Base-by-base conservation (phyloP, 306 rosid genomes). In the Malus orientalis region DNA sequence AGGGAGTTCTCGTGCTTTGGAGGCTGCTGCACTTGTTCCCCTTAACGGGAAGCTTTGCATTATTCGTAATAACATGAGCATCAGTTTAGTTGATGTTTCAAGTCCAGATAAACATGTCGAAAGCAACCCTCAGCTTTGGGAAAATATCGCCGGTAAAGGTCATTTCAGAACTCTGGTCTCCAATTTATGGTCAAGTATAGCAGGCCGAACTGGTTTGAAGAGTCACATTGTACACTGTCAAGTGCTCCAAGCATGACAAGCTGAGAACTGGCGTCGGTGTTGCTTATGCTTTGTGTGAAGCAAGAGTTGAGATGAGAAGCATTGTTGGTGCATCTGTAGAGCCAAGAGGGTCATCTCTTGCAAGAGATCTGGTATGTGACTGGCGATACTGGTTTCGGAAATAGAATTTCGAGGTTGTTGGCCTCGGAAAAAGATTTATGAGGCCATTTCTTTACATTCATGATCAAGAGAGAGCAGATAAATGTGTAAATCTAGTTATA, bases 221-320 rank as follows among this genome's bases (percentile, higher is more conserved):
- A 96, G 98, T 80, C 99, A 93, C 82, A 96, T 96, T 77, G 88
- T 96, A 81, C 99, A 92, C 84, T 93, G 99, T 81, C 99, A 96
- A 78, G 98, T 96, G 77, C 98, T 96, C 73, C 99, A 93, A 89
- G 94, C 90, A 22, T 96, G 90, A 92, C 71, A 77, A 16, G 55
- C 55, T 51, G 55, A 51, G 20, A 51, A 71, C 32, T 29, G 29
- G 12, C 66, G 71, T 64, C 60, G 54, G 3, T 68, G 74, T 70
- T 67, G 49, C 74, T 72, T 67, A 23, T 62, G 55, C 59, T 73
- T 75, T 73, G 81, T 83, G 73, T 74, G 79, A 70, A 76, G 78
- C 59, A 62, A 69, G 67, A 51, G 51, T 30, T 11, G 57, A 55
- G 79, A 83, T 74, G 77, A 54, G 47, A 74, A 80, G 69, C 59